Conservation (phyloP, 768 basidiomycete species). For the Amanita jacksonii region DNA sequence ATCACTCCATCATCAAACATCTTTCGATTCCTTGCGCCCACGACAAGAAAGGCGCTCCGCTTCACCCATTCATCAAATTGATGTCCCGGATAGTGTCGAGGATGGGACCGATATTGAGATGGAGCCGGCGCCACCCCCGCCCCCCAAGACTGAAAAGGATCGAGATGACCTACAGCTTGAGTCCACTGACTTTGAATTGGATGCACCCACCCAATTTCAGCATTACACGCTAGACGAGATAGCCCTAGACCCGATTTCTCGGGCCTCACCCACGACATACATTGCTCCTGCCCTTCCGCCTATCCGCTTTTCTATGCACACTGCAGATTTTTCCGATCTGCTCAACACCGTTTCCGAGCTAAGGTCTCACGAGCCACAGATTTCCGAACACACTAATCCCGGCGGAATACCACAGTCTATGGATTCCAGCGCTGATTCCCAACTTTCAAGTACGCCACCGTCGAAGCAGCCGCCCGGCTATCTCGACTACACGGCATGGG, state of each 20-base stretch:
- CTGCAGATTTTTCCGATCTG: slow-evolving; percentile 72
- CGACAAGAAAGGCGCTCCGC: slow-evolving; percentile 31
- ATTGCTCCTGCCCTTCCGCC: slow-evolving; percentile 85
- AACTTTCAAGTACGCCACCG: too few relatives aligned
- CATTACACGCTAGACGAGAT: slow-evolving; percentile 36
- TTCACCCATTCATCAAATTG: slow-evolving; percentile 48
- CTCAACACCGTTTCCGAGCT: slow-evolving; percentile 49
- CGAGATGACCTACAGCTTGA: neutral
- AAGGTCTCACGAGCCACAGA: slow-evolving; percentile 29
- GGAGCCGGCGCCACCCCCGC: slow-evolving; percentile 22
- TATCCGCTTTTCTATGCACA: slow-evolving; percentile 83
- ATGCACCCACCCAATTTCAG: slow-evolving; percentile 20
- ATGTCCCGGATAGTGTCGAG: slow-evolving; percentile 66
- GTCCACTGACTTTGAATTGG: slow-evolving; percentile 13
- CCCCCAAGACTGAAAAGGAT: slow-evolving; percentile 9
- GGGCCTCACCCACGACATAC: slow-evolving; percentile 62
- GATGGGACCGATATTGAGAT: slow-evolving; percentile 67
- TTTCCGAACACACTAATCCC: neutral
- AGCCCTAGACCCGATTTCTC: slow-evolving; percentile 59
- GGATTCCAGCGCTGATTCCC: neutral
- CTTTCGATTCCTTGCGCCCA: neutral
- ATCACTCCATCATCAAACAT: neutral
- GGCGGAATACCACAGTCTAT: neutral
- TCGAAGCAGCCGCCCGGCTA: too few relatives aligned
- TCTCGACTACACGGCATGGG: neutral